These are phyloP conservation scores for Colletotrichum sp. DNA, from an alignment of 2,329 filamentous ascomycete species.

Conservation along the genomic window DNA sequence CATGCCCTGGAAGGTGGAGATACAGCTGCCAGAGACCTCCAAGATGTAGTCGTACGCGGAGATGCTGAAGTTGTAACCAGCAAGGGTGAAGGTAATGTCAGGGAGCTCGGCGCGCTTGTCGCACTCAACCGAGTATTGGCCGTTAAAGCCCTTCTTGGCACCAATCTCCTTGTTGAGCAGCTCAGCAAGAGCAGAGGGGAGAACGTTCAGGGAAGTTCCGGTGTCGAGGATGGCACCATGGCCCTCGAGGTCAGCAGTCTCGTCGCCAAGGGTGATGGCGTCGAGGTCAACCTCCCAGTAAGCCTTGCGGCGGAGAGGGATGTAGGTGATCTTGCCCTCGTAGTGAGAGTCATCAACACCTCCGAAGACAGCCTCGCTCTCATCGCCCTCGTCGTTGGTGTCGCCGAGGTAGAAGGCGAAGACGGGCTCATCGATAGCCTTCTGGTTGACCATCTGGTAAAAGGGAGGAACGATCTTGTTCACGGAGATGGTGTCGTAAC, in stretches of 20 bases:
- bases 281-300: conserved; percentile 99
- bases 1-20: conserved; percentile 98
- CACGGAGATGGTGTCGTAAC: conserved; percentile 95
- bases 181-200: conserved; percentile 90
- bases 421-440: conserved; percentile 86
- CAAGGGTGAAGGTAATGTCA: conserved; percentile 89
- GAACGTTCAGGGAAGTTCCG: conserved; percentile 95
- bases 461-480: conserved; percentile 95
- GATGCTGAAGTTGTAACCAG: conserved; percentile 93
- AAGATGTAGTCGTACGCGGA: conserved; percentile 91
- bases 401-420: conserved; percentile 96
- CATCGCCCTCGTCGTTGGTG: conserved; percentile 68
- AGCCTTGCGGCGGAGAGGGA: conserved; percentile 95
- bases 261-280: conserved; percentile 85
- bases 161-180: conserved; percentile 98
- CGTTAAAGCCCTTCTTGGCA: conserved; percentile 96
- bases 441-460: conserved; percentile 93
- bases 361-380: conserved; percentile 90
- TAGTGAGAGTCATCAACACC: conserved; percentile 83
- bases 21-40: conserved; percentile 93
- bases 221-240: conserved; percentile 98
- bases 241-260: conserved; percentile 87
- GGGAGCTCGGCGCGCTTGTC: conserved; percentile 81
- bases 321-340: conserved; percentile 86
- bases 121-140: conserved; percentile 96